Base-by-base conservation (phyloP, 306 rosid genomes). In the Quillaja saponaria region DNA sequence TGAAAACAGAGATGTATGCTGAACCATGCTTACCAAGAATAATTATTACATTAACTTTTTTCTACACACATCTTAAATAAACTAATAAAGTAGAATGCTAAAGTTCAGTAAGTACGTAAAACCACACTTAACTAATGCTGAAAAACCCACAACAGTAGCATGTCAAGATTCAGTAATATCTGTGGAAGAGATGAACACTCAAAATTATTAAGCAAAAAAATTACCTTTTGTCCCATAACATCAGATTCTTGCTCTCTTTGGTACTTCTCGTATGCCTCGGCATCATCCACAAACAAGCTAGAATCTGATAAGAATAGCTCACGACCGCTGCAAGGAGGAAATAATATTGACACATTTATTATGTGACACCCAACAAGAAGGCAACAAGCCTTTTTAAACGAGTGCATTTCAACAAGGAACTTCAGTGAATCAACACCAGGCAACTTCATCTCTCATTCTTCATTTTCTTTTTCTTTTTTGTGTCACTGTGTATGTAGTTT, bases 241-340 rank as follows among this genome's bases (percentile, higher is more conserved):
- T 74, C 73, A 44, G 78, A 34, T 72, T 87, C 83, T 58, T 76
- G 81, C 51, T 83, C 90, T 74, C 95, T 90, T 17, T 74, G 85
- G 73, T 87, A 94, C 57, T 76, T 64, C 42, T 94, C 99, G 68
- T 85, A 87, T 37, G 99, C 99, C 79, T 87, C 99, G 7, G 71
- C 90, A 78, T 94, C 99, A 73, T 94, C 99, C 77, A 94, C 99
- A 80, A 94, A 94, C 84, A 85, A 66, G 77, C 91, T 89, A 67
- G 99, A 89, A 83, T 94, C 82, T 6, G 86, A 76, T 80, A 85
- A 82, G 81, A 94, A 94, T 74, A 94, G 84, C 85, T 94, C 99
- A 28, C 87, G 84, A 5, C 87, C 87, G 64, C 87, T 82, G 79
- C 82, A 54, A 72, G 35, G 62, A 40, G 49, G 6, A 39, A 51